phyloP scores from a whole-genome alignment of 2,329 filamentous ascomycete genomes.

The Phaeosphaeriaceae sp. region DNA sequence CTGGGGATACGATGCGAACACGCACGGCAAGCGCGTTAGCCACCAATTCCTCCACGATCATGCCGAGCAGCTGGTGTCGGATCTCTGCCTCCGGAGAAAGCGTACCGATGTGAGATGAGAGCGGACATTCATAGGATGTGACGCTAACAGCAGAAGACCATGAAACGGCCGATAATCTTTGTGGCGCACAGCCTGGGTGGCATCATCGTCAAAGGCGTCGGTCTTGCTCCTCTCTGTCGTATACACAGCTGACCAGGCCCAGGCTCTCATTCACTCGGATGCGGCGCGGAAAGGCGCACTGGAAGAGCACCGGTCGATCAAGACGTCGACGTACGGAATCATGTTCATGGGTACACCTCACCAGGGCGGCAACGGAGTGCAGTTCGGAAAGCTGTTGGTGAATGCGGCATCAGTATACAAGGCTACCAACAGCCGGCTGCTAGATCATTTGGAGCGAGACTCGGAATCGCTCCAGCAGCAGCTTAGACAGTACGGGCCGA shows the following conservation, averaged over 20 bases:
- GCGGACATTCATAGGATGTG: not conserved
- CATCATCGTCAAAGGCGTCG: not conserved
- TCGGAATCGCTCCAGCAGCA: slow-evolving; percentile 48
- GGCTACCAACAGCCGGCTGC: slow-evolving; percentile 34
- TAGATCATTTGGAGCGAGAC: slow-evolving; percentile 43
- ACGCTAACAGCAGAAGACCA: not conserved
- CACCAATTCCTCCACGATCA: not conserved
- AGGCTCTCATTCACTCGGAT: not conserved
- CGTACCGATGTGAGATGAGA: too few species aligned
- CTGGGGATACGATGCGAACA: not conserved
- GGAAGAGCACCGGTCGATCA: slow-evolving; percentile 40
- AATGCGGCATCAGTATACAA: slow-evolving; percentile 46
- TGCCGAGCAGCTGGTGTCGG: not conserved
- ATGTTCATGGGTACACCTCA: slow-evolving; percentile 51
- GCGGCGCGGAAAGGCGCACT: slow-evolving; percentile 26
- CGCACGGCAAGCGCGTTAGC: not conserved
- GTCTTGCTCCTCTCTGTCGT: too few species aligned
- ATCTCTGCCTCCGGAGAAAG: too few species aligned
- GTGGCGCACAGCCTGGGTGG: not conserved
- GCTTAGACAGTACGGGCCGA: slow-evolving; percentile 43
- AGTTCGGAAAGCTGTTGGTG: slow-evolving; percentile 33
- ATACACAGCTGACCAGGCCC: too few species aligned
- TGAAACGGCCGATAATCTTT: not conserved
- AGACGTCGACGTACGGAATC: slow-evolving; percentile 48
- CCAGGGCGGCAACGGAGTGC: slow-evolving; percentile 44